Evolutionary conservation across 305 asterid species (phyloP), one percentile per base, ranked within the genome.

Genomic region (Fraxinus dipetala): DNA sequence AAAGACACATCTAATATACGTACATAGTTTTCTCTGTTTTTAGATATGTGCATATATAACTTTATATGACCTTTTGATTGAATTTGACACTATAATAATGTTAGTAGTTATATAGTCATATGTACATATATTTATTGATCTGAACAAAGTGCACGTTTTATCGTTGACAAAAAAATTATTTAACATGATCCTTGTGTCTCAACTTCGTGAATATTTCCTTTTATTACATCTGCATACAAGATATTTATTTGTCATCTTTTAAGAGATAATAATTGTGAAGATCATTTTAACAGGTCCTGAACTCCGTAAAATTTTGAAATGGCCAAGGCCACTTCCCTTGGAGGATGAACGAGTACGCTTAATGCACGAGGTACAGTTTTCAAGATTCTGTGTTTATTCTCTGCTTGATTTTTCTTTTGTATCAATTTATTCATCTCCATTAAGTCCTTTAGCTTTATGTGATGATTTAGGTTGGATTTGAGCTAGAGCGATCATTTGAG

Each of bases 261-360:
- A 77, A 80, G 45, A 73, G 22, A 72, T 76, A 7, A 76, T 76
- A 77, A 73, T 9, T 63, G 6, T 36, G 76, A 18, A 85, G 30
- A 79, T 80, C 80, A 67, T 89, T 84, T 78, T 84, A 77, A 79
- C 85, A 96, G 99, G 99, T 85, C 94, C 89, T 75, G 93, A 96
- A 70, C 86, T 94, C 14, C 95, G 98, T 31, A 88, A 89, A 81
- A 85, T 96, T 94, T 88, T 96, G 79, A 92, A 90, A 22, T 94
- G 99, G 99, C 91, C 95, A 3, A 89, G 96, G 88, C 96, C 98
- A 65, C 89, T 96, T 76, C 98, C 99, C 78, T 84, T 96, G 94
- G 99, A 96, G 85, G 97, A 94, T 82, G 98, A 96, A 86, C 90
- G 98, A 22, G 91, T 93, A 84, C 99, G 98, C 83, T 88, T 96